phyloP scores from a whole-genome alignment of 2,329 filamentous ascomycete genomes.

The Penicillium sp. region DNA sequence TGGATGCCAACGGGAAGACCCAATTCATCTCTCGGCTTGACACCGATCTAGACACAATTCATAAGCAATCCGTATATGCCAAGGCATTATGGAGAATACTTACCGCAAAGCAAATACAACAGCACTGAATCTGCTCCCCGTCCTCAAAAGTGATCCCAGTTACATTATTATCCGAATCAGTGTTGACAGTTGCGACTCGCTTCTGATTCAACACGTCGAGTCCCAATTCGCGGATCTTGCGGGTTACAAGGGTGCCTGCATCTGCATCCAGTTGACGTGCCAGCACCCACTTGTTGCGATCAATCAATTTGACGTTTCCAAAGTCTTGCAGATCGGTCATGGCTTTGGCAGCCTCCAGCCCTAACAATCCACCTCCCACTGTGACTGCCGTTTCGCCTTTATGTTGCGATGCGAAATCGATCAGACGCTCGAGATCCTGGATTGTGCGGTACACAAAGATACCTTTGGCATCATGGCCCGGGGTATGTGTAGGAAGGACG shows the following conservation, averaged over 20 bases:
- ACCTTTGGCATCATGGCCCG: constrained; percentile 74
- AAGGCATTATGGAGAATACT: constrained; percentile 17
- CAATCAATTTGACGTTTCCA: constrained; percentile 71
- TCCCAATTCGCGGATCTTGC: constrained; percentile 75
- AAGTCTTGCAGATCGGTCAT: constrained; percentile 83
- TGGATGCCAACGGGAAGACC: constrained; percentile 67
- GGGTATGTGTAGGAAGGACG: constrained; percentile 68
- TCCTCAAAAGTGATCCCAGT: constrained; percentile 77
- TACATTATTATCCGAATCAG: constrained; percentile 65
- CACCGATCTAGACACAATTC: constrained; percentile 61
- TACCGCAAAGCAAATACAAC: constrained; percentile 79
- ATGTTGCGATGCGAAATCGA: constrained; percentile 65
- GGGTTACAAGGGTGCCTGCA: constrained; percentile 76
- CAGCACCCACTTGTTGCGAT: constrained; percentile 78
- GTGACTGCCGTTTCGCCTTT: constrained; percentile 71
- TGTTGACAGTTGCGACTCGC: constrained; percentile 69
- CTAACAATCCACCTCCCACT: constrained; percentile 79
- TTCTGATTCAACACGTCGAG: constrained; percentile 78
- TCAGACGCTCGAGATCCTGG: constrained; percentile 73
- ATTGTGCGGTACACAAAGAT: constrained; percentile 90
- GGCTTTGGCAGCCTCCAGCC: constrained; percentile 85
- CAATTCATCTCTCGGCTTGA: constrained; percentile 76
- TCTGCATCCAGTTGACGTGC: constrained; percentile 79
- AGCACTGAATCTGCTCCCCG: constrained; percentile 72
- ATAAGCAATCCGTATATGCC: neutral